Evolutionary conservation across 768 basidiomycete species (phyloP).

Genomic region (Suillus variegatus): DNA sequence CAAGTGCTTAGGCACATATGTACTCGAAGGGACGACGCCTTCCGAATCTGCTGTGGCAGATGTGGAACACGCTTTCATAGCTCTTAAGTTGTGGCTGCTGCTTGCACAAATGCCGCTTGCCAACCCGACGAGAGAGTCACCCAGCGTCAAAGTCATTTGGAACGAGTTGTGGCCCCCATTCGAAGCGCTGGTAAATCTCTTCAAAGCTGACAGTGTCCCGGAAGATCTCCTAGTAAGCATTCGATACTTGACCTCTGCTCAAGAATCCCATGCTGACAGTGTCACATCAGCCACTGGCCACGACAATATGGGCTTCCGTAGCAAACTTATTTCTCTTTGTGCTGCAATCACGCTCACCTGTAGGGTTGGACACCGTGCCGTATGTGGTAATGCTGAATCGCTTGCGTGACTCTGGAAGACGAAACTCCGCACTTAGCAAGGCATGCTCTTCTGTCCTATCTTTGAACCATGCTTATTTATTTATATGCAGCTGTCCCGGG

Average conservation of each 20-base stretch:
- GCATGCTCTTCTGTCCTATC: slow-evolving; percentile 32
- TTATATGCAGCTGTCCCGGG: slow-evolving; percentile 51
- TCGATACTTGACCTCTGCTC: background rate
- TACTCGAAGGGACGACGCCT: slow-evolving; percentile 36
- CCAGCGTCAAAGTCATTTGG: slow-evolving; percentile 50
- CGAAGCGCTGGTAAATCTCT: slow-evolving; percentile 49
- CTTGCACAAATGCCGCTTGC: slow-evolving; percentile 40
- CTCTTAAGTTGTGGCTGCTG: slow-evolving; percentile 73
- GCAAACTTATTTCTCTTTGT: slow-evolving; percentile 68
- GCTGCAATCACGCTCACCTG: slow-evolving; percentile 51
- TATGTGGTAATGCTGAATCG: slow-evolving; percentile 53
- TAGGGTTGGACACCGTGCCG: slow-evolving; percentile 54
- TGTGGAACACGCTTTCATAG: slow-evolving; percentile 67
- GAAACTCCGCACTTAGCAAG: slow-evolving; percentile 53
- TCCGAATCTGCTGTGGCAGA: slow-evolving; percentile 52
- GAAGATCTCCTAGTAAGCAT: slow-evolving; percentile 28
- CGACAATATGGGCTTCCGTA: slow-evolving; percentile 58
- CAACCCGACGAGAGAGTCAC: slow-evolving; percentile 12
- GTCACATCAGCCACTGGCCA: slow-evolving; percentile 48
- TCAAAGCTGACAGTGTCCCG: slow-evolving; percentile 50
- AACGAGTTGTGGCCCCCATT: slow-evolving; percentile 79
- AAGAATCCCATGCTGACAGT: slow-evolving; percentile 8
- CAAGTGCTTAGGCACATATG: slow-evolving; percentile 43
- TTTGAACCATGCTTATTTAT: background rate
- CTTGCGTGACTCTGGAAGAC: slow-evolving; percentile 45